Conservation (phyloP, 106 monocot genomes). For the Dioscorea alata region DNA sequence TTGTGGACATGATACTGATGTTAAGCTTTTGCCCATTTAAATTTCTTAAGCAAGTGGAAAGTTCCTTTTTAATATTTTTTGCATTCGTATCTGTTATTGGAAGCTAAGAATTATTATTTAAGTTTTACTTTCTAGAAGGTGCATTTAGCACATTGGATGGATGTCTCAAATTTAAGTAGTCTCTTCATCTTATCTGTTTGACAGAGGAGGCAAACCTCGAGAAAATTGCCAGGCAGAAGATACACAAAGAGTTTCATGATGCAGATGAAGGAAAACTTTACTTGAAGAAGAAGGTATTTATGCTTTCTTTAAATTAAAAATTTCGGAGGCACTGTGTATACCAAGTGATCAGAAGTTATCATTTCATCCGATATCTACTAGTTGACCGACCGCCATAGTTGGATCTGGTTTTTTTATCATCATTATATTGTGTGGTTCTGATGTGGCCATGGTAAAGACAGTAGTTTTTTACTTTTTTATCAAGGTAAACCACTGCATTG, state of each 20-base stretch:
- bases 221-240: constrained; percentile 25
- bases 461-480: neutral
- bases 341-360: neutral
- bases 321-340: neutral
- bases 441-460: neutral
- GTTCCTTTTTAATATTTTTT: too few species aligned
- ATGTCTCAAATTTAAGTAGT: neutral
- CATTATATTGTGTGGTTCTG: neutral
- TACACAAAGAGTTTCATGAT: constrained; percentile 38
- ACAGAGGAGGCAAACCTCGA: constrained; percentile 40
- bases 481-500: too few species aligned
- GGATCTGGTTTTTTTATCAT: neutral
- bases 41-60: too few species aligned
- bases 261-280: constrained; percentile 57
- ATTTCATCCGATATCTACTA: neutral
- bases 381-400: neutral
- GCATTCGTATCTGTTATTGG: neutral
- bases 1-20: neutral
- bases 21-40: neutral
- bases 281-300: constrained; percentile 57
- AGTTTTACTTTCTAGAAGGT: neutral
- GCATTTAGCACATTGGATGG: neutral
- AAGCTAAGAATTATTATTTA: neutral
- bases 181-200: neutral
- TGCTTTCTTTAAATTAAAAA: neutral